Base-by-base conservation (phyloP, 2,329 filamentous ascomycete genomes). In the Metarhizium anisopliae region DNA sequence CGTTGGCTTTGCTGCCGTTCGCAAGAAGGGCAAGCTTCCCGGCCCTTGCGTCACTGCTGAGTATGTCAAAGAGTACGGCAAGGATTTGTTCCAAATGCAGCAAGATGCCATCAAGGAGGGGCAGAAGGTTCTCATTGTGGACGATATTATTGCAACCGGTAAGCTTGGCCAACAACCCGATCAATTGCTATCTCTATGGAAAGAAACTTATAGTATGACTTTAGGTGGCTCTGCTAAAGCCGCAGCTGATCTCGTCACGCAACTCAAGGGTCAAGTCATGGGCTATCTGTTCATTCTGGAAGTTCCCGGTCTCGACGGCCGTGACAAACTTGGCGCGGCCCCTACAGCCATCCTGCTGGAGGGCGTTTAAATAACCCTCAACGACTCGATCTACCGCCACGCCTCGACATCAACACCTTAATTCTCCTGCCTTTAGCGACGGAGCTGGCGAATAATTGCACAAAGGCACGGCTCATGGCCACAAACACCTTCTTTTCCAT, bases 111-210 rank as follows among this genome's bases (percentile, higher is more conserved):
- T 99, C 66, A 86, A 88, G 75, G 80, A 83, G 53, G 92, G 92
- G 40, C 90, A 96, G 76, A 92, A 87, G 72, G 93, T 96, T 56
- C 77, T 99, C 59, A 82, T 99, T 62, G 91, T 99, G 36, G 94
- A 99, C 72, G 94, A 99, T 71, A 95, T 99, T 68, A 97, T 99
- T 76, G 94, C 94, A 56, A 99, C 94, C 61, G 93, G 93, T 96
- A 79, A 72, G 86, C 75, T 52, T 45, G 14, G 20, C 45, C 10
- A 4, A n/a, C 20, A 14, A 7, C 4, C 1, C 45, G 6, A 45
- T 30, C 11, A 49, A 30, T 49, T 14, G 30, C 10, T 29, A 47
- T 32, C 18, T 10, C 36, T 11, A 10, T 45, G n/a, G 6, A 30
- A 40, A 52, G 16, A 20, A 18, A 43, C 45, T 32, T n/a, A 47